phyloP scores from a whole-genome alignment of 2,329 filamentous ascomycete species.

The Stemphylium beticola region DNA sequence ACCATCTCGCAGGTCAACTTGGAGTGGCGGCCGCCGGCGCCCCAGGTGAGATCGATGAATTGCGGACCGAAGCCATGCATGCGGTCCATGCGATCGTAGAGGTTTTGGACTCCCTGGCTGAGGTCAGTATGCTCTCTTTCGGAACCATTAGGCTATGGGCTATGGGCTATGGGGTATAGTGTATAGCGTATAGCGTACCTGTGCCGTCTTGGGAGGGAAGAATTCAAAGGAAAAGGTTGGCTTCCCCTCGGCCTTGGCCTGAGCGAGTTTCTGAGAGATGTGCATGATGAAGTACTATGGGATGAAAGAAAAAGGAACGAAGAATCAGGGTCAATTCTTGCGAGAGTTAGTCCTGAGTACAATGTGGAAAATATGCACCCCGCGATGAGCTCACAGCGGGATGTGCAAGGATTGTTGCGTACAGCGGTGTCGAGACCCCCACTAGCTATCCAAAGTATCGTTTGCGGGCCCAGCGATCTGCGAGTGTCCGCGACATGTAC shows the following conservation, averaged over 20 bases:
- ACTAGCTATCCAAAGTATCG: constrained; percentile 53
- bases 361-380: constrained; percentile 22
- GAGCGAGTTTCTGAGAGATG: constrained; percentile 87
- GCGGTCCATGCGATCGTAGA: constrained; percentile 99
- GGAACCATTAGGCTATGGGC: too few species aligned
- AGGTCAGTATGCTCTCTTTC: constrained; percentile 15
- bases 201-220: constrained; percentile 96
- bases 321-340: constrained; percentile 3
- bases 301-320: constrained; percentile 4
- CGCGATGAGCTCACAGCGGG: constrained; percentile 20
- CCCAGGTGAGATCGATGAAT: constrained; percentile 99
- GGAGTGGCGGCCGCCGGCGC: constrained; percentile 88
- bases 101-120: constrained; percentile 83
- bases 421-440: constrained; percentile 12
- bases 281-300: constrained; percentile 71
- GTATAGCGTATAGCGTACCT: constrained; percentile 51
- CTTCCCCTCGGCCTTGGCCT: constrained; percentile 77
- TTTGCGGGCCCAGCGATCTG: constrained; percentile 57
- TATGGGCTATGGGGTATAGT: too few species aligned
- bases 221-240: constrained; percentile 99
- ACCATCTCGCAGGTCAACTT: constrained; percentile 98
- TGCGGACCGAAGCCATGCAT: constrained; percentile 94
- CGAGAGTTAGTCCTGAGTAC: constrained; percentile 7
- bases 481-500: constrained; percentile 62
- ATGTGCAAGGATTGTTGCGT: constrained; percentile 33